A percentile compares a stretch with the other conserved stretches of the same genome.
phyloP scores from a whole-genome alignment of 345 rosid genomes.

The Fremontodendron californicum region DNA sequence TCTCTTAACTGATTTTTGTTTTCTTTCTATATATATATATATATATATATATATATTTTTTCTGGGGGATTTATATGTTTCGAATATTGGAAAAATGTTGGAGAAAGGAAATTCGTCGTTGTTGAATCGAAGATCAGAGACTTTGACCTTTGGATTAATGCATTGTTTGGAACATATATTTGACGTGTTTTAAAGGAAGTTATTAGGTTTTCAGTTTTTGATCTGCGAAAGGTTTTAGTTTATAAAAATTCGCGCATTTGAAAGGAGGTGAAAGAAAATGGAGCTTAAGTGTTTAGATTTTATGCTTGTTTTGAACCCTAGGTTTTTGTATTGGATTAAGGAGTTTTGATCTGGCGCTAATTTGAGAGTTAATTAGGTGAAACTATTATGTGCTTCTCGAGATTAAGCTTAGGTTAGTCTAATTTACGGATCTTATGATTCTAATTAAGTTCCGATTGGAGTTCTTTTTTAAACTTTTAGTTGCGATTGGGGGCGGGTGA shows the following conservation, averaged over 20 bases:
- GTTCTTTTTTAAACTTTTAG: not conserved
- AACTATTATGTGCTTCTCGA: constrained; percentile 9
- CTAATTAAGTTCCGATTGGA: not conserved
- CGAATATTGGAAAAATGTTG: constrained; percentile 1
- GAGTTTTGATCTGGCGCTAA: constrained; percentile 22
- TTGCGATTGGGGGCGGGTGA: not conserved
- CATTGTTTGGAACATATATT: not conserved
- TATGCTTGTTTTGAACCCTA: constrained; percentile 20
- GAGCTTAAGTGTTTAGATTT: not conserved
- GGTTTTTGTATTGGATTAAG: not conserved
- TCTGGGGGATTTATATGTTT: constrained; percentile 1
- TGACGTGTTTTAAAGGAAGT: not conserved
- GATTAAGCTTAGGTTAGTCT: constrained; percentile 1
- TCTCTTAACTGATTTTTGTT: not conserved
- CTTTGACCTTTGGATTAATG: constrained; percentile 20
- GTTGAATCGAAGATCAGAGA: constrained; percentile 3
- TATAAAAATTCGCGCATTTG: not conserved
- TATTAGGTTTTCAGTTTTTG: constrained; percentile 9
- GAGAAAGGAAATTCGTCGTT: not conserved
- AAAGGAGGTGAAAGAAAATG: not conserved
- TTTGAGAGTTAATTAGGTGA: constrained; percentile 1
- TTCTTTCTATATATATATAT: no score
- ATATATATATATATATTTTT: no score
- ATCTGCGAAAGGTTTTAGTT: constrained; percentile 6
- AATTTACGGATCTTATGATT: constrained; percentile 12